These are phyloP conservation scores for Eutrema yunnanense DNA, from an alignment of 345 rosid species.

Conservation along the genomic window DNA sequence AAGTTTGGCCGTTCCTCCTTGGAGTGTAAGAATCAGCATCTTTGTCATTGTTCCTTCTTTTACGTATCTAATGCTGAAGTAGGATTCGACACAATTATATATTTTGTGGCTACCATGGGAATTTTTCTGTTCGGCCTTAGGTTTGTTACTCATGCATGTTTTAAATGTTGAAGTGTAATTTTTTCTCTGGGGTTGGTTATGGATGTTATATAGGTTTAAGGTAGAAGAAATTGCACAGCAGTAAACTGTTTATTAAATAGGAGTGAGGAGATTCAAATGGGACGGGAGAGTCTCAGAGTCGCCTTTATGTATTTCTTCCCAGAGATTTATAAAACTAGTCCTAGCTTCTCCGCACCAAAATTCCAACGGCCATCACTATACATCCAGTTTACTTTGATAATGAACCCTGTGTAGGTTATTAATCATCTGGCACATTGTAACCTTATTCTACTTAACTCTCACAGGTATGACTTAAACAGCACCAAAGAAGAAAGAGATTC, in stretches of 20 bases:
- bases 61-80: background rate
- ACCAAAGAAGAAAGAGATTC: slow-evolving; percentile 63
- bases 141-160: slow-evolving; percentile 2
- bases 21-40: slow-evolving; percentile 67
- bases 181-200: background rate
- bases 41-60: slow-evolving; percentile 8
- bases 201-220: background rate
- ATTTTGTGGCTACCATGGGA: background rate
- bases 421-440: background rate
- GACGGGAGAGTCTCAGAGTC: background rate
- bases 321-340: slow-evolving; percentile 1
- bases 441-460: slow-evolving; percentile 3
- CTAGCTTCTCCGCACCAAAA: background rate
- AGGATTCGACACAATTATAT: background rate
- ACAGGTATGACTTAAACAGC: slow-evolving; percentile 68
- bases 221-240: background rate
- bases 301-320: background rate
- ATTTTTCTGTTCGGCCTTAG: background rate
- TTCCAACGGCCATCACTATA: background rate
- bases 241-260: slow-evolving; percentile 1
- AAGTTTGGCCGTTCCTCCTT: slow-evolving; percentile 97
- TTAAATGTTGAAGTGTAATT: background rate
- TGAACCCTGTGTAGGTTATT: background rate
- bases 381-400: background rate
- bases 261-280: background rate